Base-by-base conservation (phyloP, 2,329 filamentous ascomycete genomes). In the Mycosphaerella sp. region DNA sequence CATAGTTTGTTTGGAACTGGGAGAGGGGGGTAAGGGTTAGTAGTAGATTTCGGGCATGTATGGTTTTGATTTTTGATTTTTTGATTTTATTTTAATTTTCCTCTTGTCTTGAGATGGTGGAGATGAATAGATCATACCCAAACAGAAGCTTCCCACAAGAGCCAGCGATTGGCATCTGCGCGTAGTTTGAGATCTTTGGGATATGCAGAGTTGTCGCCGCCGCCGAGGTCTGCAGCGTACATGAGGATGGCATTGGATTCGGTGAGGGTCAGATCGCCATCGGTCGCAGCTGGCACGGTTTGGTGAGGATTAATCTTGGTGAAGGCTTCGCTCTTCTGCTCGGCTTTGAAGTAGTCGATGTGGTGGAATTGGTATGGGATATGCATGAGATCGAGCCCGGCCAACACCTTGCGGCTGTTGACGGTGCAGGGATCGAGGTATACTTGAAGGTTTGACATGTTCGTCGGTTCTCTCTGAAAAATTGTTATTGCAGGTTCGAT, bases 211-310 rank as follows among this genome's bases (percentile, higher is more conserved):
- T 58, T 53, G 45, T 34, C 62, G 4, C 62, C 63, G 40, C 54
- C 56, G 23, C 14, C 14, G 14, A 64, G 53, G 40, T 75, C 72
- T 14, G 71, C 72, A 38, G 68, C 70, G 55, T 74, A 74, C 56
- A 67, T 66, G 40, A 74, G 56, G 51, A 75, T 74, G 17, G 72
- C 69, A 55, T 74, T 74, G 49, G 69, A 72, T 55, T 74, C 72
- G 7, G 71, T 74, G 21, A 74, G 54, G n/a, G 60, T 64, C 50
- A 73, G 54, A 47, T 72, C 70, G 36, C 70, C 70, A 57, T 74
- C 70, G 2, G 57, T 65, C 3, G 71, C 72, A 14, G 72, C 65
- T 34, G 73, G 73, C 2, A 75, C 66, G 2, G 73, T 74, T 12
- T 62, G 67, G 48, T 65, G 59, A 7, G 70, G 70, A 47, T 71